A percentile compares a stretch with the other conserved stretches of the same genome.
Conservation (phyloP, 768 basidiomycete species). For the Tephrocybe sp. region DNA sequence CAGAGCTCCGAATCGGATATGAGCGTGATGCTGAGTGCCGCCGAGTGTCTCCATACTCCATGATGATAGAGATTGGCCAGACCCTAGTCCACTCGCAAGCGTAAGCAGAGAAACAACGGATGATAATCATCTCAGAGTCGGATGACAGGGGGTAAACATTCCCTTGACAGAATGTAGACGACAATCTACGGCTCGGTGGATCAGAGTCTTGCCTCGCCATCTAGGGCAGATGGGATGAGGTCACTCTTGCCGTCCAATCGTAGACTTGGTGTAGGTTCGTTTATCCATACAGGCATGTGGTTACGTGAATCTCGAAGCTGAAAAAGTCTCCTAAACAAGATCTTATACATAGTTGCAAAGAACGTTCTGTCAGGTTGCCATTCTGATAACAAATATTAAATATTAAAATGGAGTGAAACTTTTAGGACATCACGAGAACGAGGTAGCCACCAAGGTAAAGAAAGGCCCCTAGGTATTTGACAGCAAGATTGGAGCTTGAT, state of each 20-base stretch:
- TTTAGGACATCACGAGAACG: too few species aligned
- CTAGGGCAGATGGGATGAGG: constrained; percentile 31
- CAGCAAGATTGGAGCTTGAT: constrained; percentile 54
- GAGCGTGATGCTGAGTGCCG: constrained; percentile 35
- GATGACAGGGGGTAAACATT: constrained; percentile 51
- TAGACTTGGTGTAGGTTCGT: constrained; percentile 67
- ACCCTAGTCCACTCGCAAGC: constrained; percentile 73
- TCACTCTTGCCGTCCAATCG: constrained; percentile 45
- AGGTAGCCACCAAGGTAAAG: constrained; percentile 86
- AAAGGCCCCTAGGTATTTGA: constrained; percentile 90
- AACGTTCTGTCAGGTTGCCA: constrained; percentile 74
- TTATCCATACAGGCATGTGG: constrained; percentile 47
- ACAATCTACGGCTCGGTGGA: constrained; percentile 55
- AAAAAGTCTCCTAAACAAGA: too few species aligned
- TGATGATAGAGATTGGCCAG: too few species aligned
- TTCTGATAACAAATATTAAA: constrained; percentile 71
- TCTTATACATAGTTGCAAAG: too few species aligned
- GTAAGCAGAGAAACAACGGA: constrained; percentile 65
- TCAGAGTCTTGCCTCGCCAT: constrained; percentile 28
- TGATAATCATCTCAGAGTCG: constrained; percentile 60
- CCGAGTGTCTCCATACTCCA: constrained; percentile 32
- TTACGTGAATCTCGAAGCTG: constrained; percentile 54
- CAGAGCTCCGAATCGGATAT: constrained; percentile 26
- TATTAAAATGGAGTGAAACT: constrained; percentile 61
- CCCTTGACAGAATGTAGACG: constrained; percentile 62